phyloP scores from a whole-genome alignment of 441 rosid genomes.

The Dalechampia spathulata region DNA sequence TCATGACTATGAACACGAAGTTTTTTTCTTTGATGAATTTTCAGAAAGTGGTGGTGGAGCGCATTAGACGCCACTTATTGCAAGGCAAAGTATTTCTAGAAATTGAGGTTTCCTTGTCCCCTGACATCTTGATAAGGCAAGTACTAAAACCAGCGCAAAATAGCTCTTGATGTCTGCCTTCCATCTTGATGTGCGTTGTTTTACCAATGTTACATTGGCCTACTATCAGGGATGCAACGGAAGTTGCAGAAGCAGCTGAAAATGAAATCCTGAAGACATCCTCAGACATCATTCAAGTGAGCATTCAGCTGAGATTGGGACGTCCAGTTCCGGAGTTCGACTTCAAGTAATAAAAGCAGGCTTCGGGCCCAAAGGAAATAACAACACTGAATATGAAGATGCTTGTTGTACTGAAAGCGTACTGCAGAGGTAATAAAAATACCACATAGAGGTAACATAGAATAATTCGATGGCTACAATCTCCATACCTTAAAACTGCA shows the following conservation, averaged over 20 bases:
- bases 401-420: no score
- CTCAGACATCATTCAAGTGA: slow-evolving; percentile 40
- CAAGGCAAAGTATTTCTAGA: slow-evolving; percentile 57
- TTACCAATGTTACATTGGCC: background rate
- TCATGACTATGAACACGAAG: no score
- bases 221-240: slow-evolving; percentile 58
- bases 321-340: slow-evolving; percentile 33
- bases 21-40: background rate
- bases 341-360: background rate
- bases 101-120: slow-evolving; percentile 62
- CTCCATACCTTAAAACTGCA: no score
- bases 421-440: no score
- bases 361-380: background rate
- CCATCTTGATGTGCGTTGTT: background rate
- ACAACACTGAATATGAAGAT: no score
- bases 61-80: slow-evolving; percentile 55
- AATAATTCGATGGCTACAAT: no score
- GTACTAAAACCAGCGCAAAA: background rate
- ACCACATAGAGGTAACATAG: no score
- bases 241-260: slow-evolving; percentile 61
- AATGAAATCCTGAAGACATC: slow-evolving; percentile 45
- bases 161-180: background rate
- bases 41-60: slow-evolving; percentile 65
- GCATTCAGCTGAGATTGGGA: slow-evolving; percentile 58
- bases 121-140: slow-evolving; percentile 45